Percentiles rank a stretch among this genome's conserved stretches.
These are phyloP conservation scores for Sporothrix pallida DNA, from an alignment of 2,329 filamentous ascomycete genomes.

Conservation along the genomic window DNA sequence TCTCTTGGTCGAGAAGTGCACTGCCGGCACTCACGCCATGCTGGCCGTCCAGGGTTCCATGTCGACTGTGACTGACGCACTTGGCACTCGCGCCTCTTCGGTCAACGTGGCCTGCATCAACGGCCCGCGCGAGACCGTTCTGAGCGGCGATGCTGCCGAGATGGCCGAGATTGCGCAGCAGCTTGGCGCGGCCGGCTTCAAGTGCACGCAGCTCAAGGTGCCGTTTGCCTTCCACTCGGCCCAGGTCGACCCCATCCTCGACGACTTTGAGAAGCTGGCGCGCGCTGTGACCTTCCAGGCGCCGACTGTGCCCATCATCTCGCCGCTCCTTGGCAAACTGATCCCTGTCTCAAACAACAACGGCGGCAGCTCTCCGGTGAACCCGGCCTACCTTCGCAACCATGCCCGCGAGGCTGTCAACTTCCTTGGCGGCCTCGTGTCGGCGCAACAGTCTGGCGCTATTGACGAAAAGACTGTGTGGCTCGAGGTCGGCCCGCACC, in stretches of 20 bases:
- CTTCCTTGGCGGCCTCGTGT: slow-evolving; percentile 67
- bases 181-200: slow-evolving; percentile 47
- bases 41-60: slow-evolving; percentile 55
- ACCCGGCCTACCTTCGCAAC: slow-evolving; percentile 66
- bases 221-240: slow-evolving; percentile 61
- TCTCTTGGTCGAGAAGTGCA: slow-evolving; percentile 69
- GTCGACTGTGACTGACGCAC: slow-evolving; percentile 59
- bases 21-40: slow-evolving; percentile 68
- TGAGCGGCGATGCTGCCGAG: slow-evolving; percentile 56
- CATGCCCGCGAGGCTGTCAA: slow-evolving; percentile 73
- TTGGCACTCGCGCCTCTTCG: slow-evolving; percentile 49
- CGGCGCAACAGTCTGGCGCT: slow-evolving; percentile 61
- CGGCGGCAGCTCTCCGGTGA: slow-evolving; percentile 55
- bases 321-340: slow-evolving; percentile 67
- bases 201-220: slow-evolving; percentile 55
- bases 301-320: slow-evolving; percentile 67
- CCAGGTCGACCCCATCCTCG: slow-evolving; percentile 61
- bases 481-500: slow-evolving; percentile 77
- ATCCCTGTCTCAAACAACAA: slow-evolving; percentile 56
- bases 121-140: slow-evolving; percentile 73
- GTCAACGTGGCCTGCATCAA: slow-evolving; percentile 74
- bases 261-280: slow-evolving; percentile 60
- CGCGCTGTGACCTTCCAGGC: slow-evolving; percentile 47
- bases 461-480: slow-evolving; percentile 71
- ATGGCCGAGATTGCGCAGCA: slow-evolving; percentile 53